Base-by-base conservation (phyloP, 306 rosid genomes). In the Castanea sativa region DNA sequence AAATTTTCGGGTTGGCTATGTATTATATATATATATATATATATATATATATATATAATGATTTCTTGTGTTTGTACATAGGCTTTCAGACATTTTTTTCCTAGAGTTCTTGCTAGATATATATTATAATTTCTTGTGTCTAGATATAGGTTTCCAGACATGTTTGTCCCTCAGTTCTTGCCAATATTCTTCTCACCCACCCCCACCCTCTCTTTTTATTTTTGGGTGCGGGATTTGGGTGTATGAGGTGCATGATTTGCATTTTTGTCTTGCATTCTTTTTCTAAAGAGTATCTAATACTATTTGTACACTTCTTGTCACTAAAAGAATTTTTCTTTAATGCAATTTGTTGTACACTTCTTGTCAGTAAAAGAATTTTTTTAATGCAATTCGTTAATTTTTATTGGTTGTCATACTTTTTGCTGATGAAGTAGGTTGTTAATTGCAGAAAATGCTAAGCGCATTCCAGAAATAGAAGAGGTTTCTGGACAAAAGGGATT, bases 391-490 rank as follows among this genome's bases (percentile, higher is more conserved):
- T 53, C 19, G 21, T 33, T 18, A 55, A 20, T 51, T 21, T 63
- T 30, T 27, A 30, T 35, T 35, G 41, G 38, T 60, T 19, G 77
- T 25, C 27, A 14, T 65, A 59, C 72, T 79, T 20, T 49, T 69
- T 25, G 27, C 27, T 25, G 27, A 25, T 25, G 2, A 25, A 25
- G 27, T 29, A 29, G 32, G 3, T 76, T 67, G 7, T 58, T 21
- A 41, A 72, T 76, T 81, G 83, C 85, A 94, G 97, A 94, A 71
- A 89, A 69, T 29, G 87, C 94, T 68, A 88, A 83, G 88, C 86
- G 77, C 59, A 87, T 94, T 78, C 94, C 94, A 71, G 97, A 91
- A 69, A 65, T 74, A 45, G 97, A 87, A 76, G 89, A 82, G 83
- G 86, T 78, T 82, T 85, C 91, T 77, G 91, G 86, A 59, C 88